These are phyloP conservation scores for Pochonia chlamydosporia DNA, from an alignment of 2,329 filamentous ascomycete genomes.

Conservation along the genomic window DNA sequence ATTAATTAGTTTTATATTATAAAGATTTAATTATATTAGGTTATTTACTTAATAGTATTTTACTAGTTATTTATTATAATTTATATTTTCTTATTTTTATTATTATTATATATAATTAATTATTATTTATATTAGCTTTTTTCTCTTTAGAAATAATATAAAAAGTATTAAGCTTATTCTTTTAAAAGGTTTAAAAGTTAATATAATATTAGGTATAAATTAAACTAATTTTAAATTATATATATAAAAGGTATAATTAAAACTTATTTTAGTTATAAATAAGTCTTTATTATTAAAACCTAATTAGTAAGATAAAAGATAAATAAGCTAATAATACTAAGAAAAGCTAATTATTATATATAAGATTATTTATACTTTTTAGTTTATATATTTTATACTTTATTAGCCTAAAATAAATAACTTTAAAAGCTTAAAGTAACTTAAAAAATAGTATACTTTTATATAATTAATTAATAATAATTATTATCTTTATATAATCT, in stretches of 20 bases:
- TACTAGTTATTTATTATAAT: neutral
- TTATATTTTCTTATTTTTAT: neutral
- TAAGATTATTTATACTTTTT: neutral
- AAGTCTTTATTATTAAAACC: neutral
- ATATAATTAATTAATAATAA: too few relatives aligned
- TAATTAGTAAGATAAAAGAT: neutral
- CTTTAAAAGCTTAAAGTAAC: too few relatives aligned
- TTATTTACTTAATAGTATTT: neutral
- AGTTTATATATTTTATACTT: conserved; percentile 1
- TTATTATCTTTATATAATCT: too few relatives aligned
- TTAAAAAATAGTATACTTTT: too few relatives aligned
- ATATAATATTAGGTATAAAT: neutral
- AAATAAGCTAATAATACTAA: neutral
- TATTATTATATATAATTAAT: neutral
- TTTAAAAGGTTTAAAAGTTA: neutral
- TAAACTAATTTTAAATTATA: neutral
- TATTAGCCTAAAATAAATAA: too few relatives aligned
- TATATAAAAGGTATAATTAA: neutral
- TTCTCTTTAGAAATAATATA: neutral
- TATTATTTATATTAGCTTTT: neutral
- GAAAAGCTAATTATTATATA: conserved; percentile 5
- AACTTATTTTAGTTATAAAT: neutral
- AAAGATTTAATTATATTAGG: neutral
- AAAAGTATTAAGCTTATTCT: neutral
- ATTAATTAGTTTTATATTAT: conserved; percentile 5